phyloP scores from a whole-genome alignment of 163 green algal species.

The Scenedesmus sp. region DNA sequence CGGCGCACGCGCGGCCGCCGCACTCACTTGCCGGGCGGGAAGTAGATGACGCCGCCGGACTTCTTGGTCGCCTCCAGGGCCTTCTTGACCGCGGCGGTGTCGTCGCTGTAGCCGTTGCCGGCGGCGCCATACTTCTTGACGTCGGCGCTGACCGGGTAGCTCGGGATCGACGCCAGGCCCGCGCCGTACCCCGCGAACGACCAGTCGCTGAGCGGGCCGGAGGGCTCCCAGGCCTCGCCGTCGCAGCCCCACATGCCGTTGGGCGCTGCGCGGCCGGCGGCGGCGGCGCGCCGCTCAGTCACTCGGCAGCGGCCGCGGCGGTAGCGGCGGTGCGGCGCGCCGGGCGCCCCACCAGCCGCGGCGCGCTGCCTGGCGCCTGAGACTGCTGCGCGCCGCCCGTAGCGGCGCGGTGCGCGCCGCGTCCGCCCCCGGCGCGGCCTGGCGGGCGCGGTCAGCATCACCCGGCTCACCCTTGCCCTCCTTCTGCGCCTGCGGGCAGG shows the following conservation, averaged over 20 bases:
- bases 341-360: too few species aligned
- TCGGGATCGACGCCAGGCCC: conserved; percentile 18
- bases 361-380: too few species aligned
- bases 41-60: conserved; percentile 22
- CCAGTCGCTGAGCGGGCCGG: conserved; percentile 25
- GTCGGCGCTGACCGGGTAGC: background rate
- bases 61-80: conserved; percentile 8
- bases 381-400: too few species aligned
- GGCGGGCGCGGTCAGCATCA: too few species aligned
- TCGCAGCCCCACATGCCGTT: conserved; percentile 21
- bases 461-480: too few species aligned
- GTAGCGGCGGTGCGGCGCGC: too few species aligned
- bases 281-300: too few species aligned
- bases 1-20: too few species aligned
- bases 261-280: background rate
- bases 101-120: conserved; percentile 29
- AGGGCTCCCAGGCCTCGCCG: conserved; percentile 17
- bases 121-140: conserved; percentile 14
- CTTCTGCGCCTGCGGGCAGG: too few species aligned
- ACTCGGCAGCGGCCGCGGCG: too few species aligned
- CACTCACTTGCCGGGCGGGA: conserved; percentile 27
- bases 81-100: conserved; percentile 1
- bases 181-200: conserved; percentile 33
- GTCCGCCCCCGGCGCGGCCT: too few species aligned
- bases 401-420: too few species aligned